Evolutionary conservation across 2,329 filamentous ascomycete genomes (phyloP).

Genomic region (Rhynchosporium secalis): DNA sequence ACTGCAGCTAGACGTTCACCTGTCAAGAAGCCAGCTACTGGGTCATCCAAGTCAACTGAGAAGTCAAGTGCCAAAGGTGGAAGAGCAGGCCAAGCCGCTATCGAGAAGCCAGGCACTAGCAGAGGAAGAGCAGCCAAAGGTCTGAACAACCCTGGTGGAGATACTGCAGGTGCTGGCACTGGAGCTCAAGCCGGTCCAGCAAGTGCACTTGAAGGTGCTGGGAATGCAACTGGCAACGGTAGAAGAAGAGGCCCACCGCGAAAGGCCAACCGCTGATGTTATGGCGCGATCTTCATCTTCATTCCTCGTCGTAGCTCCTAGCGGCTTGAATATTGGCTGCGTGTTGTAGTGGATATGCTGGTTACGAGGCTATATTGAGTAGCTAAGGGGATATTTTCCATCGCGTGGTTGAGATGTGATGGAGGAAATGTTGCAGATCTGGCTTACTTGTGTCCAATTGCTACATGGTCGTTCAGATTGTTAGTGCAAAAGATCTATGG

Average conservation of each 20-base stretch:
- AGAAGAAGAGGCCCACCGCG: neutral
- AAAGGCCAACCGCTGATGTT: neutral
- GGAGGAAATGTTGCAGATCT: neutral
- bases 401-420: neutral
- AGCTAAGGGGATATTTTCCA: neutral
- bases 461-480: neutral
- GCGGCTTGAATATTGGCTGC: neutral
- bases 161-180: neutral
- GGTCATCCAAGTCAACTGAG: neutral
- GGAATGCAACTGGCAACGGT: neutral
- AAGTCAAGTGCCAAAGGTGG: neutral
- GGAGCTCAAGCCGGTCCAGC: neutral
- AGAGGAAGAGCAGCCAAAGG: neutral
- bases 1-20: neutral
- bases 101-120: neutral
- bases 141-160: neutral
- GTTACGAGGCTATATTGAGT: neutral
- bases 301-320: neutral
- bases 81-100: neutral
- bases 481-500: too few species aligned
- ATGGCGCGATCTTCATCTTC: neutral
- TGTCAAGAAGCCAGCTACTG: neutral
- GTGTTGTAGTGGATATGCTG: neutral
- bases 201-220: neutral
- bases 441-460: neutral